These are phyloP conservation scores for Letharia columbiana DNA, from an alignment of 495 filamentous ascomycete species.

Conservation along the genomic window DNA sequence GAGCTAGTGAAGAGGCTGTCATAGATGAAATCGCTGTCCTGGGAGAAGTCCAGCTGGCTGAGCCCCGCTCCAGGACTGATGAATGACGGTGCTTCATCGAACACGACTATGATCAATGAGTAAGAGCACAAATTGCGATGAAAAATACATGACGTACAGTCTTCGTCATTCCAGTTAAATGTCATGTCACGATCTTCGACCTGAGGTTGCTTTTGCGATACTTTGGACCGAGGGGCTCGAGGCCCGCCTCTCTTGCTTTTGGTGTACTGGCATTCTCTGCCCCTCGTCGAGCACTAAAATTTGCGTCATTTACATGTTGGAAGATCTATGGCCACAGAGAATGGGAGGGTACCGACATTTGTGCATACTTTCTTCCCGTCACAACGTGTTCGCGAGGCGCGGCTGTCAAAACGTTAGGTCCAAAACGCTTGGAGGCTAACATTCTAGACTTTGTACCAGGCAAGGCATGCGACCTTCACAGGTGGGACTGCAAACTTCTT, in stretches of 20 bases:
- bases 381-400: not conserved
- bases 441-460: not conserved
- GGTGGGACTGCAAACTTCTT: not conserved
- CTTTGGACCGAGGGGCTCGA: not conserved
- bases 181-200: not conserved
- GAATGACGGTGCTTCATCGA: not conserved
- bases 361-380: not conserved
- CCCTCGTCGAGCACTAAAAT: not conserved
- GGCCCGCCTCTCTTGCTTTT: not conserved
- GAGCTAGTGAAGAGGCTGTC: not conserved
- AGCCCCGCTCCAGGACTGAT: not conserved
- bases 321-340: not conserved
- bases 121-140: not conserved
- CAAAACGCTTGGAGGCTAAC: not conserved
- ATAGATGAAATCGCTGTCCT: not conserved
- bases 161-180: not conserved
- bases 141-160: not conserved
- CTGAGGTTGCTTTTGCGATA: not conserved
- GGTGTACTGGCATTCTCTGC: not conserved
- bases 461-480: constrained; percentile 6
- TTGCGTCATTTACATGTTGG: not conserved
- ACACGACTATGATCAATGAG: not conserved
- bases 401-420: not conserved
- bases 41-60: not conserved
- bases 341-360: not conserved